Evolutionary conservation across 345 rosid species (phyloP).

Genomic region (Sisymbrium irio): DNA sequence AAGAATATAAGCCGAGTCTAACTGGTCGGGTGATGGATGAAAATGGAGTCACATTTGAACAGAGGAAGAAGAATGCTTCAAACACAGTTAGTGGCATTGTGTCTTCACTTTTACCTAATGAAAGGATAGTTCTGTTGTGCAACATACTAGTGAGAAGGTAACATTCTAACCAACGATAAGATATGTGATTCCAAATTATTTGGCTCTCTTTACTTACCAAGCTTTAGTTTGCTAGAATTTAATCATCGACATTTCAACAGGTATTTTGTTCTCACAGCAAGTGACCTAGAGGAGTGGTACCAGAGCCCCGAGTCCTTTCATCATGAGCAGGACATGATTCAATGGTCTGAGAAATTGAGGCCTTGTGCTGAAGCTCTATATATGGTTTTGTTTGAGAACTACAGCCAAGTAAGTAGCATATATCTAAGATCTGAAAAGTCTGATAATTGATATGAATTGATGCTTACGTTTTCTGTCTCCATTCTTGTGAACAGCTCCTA

Average conservation of each 20-base stretch:
- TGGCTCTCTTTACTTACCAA: constrained; percentile 8
- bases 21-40: constrained; percentile 94
- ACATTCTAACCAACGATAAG: constrained; percentile 14
- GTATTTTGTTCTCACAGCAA: constrained; percentile 85
- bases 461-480: constrained; percentile 24
- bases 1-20: constrained; percentile 82
- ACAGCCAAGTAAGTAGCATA: constrained; percentile 79
- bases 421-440: neutral
- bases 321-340: constrained; percentile 98
- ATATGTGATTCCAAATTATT: constrained; percentile 12
- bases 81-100: constrained; percentile 62
- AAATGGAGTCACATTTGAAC: constrained; percentile 63
- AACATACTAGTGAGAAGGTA: constrained; percentile 93
- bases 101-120: constrained; percentile 76
- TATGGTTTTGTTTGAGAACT: constrained; percentile 92
- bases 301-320: constrained; percentile 94
- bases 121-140: constrained; percentile 74
- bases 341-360: constrained; percentile 95
- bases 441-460: neutral
- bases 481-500: constrained; percentile 54
- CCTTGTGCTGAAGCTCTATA: constrained; percentile 99
- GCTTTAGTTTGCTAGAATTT: constrained; percentile 23
- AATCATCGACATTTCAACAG: constrained; percentile 44
- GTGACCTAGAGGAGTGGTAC: constrained; percentile 92
- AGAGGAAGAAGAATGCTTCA: constrained; percentile 82